Conservation (phyloP, 257 asterid genomes). For the Perilla frutescens region DNA sequence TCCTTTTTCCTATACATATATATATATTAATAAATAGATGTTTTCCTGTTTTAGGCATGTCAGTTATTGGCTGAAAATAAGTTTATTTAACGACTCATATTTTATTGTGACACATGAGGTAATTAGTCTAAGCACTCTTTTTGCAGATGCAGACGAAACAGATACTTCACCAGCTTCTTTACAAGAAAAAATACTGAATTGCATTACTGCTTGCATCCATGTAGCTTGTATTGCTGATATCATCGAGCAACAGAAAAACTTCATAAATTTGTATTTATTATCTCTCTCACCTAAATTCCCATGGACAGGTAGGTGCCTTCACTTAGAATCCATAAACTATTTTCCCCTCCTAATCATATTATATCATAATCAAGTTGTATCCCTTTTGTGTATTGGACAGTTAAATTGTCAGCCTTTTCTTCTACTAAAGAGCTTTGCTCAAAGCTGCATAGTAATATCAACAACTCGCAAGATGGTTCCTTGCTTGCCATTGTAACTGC, state of each 20-base stretch:
- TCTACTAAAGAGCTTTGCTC: slow-evolving; percentile 75
- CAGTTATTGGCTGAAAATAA: slow-evolving; percentile 3
- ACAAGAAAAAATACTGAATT: slow-evolving; percentile 67
- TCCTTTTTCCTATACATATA: neutral
- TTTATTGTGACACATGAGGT: neutral
- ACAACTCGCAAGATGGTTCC: slow-evolving; percentile 47
- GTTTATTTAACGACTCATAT: slow-evolving; percentile 4
- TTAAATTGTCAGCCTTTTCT: slow-evolving; percentile 70
- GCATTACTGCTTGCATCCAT: slow-evolving; percentile 70
- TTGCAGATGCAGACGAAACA: slow-evolving; percentile 66
- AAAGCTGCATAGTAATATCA: slow-evolving; percentile 49
- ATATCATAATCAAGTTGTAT: slow-evolving; percentile 12
- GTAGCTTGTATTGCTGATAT: slow-evolving; percentile 77
- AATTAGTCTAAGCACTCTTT: slow-evolving; percentile 34
- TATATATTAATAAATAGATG: neutral
- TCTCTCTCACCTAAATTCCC: slow-evolving; percentile 77
- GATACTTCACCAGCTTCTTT: slow-evolving; percentile 64
- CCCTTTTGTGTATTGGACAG: slow-evolving; percentile 50
- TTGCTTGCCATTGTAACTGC: slow-evolving; percentile 39
- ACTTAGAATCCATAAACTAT: neutral
- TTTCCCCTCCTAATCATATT: slow-evolving; percentile 19
- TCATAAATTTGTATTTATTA: slow-evolving; percentile 56
- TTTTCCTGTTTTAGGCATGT: neutral
- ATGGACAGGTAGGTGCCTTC: slow-evolving; percentile 89
- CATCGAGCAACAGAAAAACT: slow-evolving; percentile 64